phyloP scores from a whole-genome alignment of 805 yeast genomes.

The Yarrowia keelungensis region DNA sequence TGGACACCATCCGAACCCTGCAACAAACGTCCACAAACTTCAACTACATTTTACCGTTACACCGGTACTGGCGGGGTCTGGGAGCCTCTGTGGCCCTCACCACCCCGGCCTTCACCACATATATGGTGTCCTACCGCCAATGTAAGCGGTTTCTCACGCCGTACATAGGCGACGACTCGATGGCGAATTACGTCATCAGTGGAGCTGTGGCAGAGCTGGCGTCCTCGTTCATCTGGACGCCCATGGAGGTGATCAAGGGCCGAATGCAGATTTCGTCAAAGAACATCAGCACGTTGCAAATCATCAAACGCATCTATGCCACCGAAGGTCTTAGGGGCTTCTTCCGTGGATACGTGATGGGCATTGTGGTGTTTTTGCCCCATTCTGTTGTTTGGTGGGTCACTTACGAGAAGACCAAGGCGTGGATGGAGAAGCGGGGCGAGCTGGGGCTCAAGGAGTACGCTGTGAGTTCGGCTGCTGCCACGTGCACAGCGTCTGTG shows the following conservation, averaged over 20 bases:
- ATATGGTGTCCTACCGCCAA: conserved; percentile 53
- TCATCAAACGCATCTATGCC: conserved; percentile 42
- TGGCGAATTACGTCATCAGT: conserved; percentile 50
- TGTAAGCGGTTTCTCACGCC: conserved; percentile 51
- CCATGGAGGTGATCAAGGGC: conserved; percentile 57
- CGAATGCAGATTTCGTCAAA: conserved; percentile 51
- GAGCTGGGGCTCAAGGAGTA: conserved; percentile 45
- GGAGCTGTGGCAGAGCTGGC: conserved; percentile 54
- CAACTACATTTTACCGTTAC: conserved; percentile 50
- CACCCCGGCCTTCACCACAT: conserved; percentile 55
- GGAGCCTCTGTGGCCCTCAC: conserved; percentile 52
- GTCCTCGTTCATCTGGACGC: conserved; percentile 54
- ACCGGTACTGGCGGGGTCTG: conserved; percentile 53
- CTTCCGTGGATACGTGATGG: conserved; percentile 44
- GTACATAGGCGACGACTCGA: conserved; percentile 49
- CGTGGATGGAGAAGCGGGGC: conserved; percentile 13
- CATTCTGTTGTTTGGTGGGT: conserved; percentile 44
- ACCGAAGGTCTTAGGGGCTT: conserved; percentile 42
- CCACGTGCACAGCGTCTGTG: conserved; percentile 50
- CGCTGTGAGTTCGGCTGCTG: conserved; percentile 51
- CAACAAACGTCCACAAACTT: conserved; percentile 53
- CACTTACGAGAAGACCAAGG: conserved; percentile 44
- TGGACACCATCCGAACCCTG: conserved; percentile 54
- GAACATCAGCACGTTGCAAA: conserved; percentile 39
- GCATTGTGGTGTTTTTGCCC: conserved; percentile 43